Evolutionary conservation across 75 land plant species (phyloP), one percentile per base, ranked within the genome.

Genomic region (Selaginella moellendorffii): DNA sequence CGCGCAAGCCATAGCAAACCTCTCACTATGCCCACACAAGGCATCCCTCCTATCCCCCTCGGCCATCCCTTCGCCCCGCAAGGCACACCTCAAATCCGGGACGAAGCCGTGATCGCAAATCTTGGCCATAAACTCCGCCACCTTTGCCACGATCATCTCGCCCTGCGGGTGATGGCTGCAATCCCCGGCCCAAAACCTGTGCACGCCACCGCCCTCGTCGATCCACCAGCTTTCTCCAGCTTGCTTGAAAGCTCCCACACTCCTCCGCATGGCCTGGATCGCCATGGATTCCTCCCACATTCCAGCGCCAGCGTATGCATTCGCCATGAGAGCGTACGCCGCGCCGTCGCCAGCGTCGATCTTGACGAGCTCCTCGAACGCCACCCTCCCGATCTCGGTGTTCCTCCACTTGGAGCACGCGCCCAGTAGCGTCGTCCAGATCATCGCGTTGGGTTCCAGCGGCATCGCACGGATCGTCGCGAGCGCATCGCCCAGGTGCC

Each of bases 171-270:
- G n/a, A n/a, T n/a, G n/a, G n/a, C n/a, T n/a, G n/a, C n/a, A n/a
- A n/a, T 64, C 65, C 18, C 65, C 63, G 25, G 24, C 63, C 28
- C 29, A 5, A 18, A 64, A 64, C 19, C n/a, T 5, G 31, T 54
- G 22, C 2, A 64, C 23, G 25, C 1, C 31, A 2, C 31, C 31
- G 14, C 31, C 52, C n/a, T 29, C 65, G 18, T 64, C 65, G 25
- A 64, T 64, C 52, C 22, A 54, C 19, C 20, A 24, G 2, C 56
- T 27, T n/a, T n/a, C n/a, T 30, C 56, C 65, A 14, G 56, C 20
- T 22, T 18, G 1, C 54, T 63, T 63, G 14, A 28, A 28, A 18
- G 29, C 20, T 10, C 2, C 60, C 10, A 26, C 29, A 31, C 14
- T 26, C 18, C 30, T 63, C 42, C 27, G 28, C 65, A 63, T 1